Base-by-base conservation (phyloP, 1,139 yeast genomes). In the Taiozyma sp. region DNA sequence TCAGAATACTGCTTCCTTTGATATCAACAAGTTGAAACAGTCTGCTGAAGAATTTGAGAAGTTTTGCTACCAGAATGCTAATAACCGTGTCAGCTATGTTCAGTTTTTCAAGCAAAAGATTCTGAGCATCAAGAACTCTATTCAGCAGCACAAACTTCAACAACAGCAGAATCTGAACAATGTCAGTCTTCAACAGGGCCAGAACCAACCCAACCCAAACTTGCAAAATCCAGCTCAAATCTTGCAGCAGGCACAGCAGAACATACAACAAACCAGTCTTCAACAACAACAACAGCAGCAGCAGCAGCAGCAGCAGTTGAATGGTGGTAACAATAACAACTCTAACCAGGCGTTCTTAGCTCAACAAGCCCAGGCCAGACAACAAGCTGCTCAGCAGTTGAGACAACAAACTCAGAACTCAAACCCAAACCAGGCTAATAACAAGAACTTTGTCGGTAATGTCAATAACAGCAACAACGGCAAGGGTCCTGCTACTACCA, bases 341-440 rank as follows among this genome's bases (percentile, higher is more conserved):
- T 66, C 67, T 40, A 63, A 65, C n/a, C 75, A 73, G 52, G 61
- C 69, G 55, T 70, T 76, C 58, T 63, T 78, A 55, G 79, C 76
- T 52, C 81, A 78, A 55, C 81, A 78, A 58, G 76, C 79, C 6
- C 80, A 75, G 58, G 78, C 76, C 1, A 70, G 80, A 58, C 81
- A 75, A 59, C 80, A 74, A 54, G 80, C 75, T 47, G 70, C 68
- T 19, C 71, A 68, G 4, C 70, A 68, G 51, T 67, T 65, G 46
- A 52, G 65, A 32, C 49, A 51, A 19, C 56, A 47, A n/a, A 59
- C 53, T 29, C 54, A 50, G 44, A 61, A 51, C 46, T 51, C 51
- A 14, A 60, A 55, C 27, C 55, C 48, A 13, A 52, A 44, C 29
- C 46, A 45, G 10, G 38, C 29, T 22, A 16, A 34, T 14, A 46